Evolutionary conservation across 345 rosid species (phyloP), one percentile per base, ranked within the genome.

Genomic region (Capsella bursapastoris): DNA sequence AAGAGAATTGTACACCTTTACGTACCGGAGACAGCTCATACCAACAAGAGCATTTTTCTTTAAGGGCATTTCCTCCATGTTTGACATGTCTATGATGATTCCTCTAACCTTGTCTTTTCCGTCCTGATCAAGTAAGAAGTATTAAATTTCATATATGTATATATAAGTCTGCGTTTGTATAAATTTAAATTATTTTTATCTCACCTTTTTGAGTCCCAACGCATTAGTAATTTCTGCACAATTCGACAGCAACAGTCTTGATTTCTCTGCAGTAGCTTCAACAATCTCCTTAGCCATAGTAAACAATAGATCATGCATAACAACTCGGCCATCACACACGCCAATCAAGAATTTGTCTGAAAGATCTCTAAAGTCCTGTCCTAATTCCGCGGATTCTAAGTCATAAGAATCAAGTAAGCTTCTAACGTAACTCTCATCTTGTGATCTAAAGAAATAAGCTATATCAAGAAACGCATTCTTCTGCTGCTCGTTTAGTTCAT

Each of bases 381-480:
- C 73, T 12, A 15, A 10, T 15, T 56, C 63, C 8, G 4, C 6
- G 12, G 73, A 57, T 9, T 61, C 43, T 10, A 22, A 47, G 1
- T 40, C 40, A 53, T 1, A 1, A 55, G 62, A 41, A 41, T 68
- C 75, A 0, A 80, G 64, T 10, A 80, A 63, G 28, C 38, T 27
- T 16, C 1, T 45, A 0, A 79, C 62, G 14, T 3, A 1, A 2
- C 62, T 50, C 15, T 12, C 45, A 2, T 41, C 28, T 3, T 25
- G 4, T 2, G 80, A 70, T 11, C 66, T 77, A 3, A 80, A 80
- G 64, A 82, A 70, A 50, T 62, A 70, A 1, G 62, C 86, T 29
- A 85, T 68, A 27, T 81, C 86, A 9, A 81, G 76, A 79, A 85
- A 83, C 2, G 71, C 62, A 15, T 13, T 35, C 57, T 81, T 70